Evolutionary conservation across 2,329 filamentous ascomycete genomes (phyloP), one percentile per base, ranked within the genome.

Genomic region (Arthrobotrys megalospora): DNA sequence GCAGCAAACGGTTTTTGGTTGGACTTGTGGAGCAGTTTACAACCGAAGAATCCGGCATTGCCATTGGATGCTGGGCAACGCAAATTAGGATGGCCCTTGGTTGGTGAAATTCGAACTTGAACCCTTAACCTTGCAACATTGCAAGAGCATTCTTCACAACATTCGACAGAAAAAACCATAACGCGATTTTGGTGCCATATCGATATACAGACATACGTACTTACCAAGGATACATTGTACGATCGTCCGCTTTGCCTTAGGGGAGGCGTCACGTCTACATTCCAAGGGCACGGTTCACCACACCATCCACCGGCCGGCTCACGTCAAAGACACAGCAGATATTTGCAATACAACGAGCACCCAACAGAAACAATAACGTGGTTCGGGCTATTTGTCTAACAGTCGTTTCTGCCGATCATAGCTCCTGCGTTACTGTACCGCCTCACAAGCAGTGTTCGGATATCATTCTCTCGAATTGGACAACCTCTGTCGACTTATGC

Each of bases 351-450:
- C 53, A 64, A 64, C 71, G 34, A 65, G 65, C 58, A 55, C 47
- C 63, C 73, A 77, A 71, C 73, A 77, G 65, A 52, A 48, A 34
- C 50, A 71, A 77, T 41, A 77, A 77, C 73, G 66, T 77, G 73
- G 73, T 71, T 77, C 73, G 66, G 73, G 48, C 38, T 66, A 50
- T 63, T 76, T 77, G 73, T 77, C 73, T 36, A 71, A 77, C 73
- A 67, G 8, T 64, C 50, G 66, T 52, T 60, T 62, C 66, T 50
- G 73, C 34, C 73, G 50, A 77, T 77, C 71, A 58, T 34, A 52
- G 16, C 60, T 77, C 65, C 72, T 76, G 72, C 58, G 65, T 68
- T 34, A 28, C 12, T 76, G 24, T 28, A 62, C 53, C 53, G 71
- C 71, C 71, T 76, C 65, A 58, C 69, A 66, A 52, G 60, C 53